These are phyloP conservation scores for Diplodia seriata DNA, from an alignment of 2,329 filamentous ascomycete genomes.

Conservation along the genomic window DNA sequence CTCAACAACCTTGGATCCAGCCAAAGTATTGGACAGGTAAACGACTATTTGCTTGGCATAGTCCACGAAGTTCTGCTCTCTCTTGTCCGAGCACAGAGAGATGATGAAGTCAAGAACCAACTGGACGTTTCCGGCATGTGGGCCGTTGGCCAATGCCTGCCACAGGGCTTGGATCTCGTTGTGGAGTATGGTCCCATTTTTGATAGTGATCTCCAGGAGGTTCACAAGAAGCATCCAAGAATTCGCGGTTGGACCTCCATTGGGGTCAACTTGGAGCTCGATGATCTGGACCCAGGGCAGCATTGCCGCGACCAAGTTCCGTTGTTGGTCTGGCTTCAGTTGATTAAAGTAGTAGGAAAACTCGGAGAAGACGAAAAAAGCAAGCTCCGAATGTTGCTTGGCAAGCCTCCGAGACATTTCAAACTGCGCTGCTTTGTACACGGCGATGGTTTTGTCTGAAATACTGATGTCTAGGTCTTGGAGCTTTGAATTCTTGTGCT, in stretches of 20 bases:
- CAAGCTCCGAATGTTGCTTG: slow-evolving; percentile 85
- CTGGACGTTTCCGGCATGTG: slow-evolving; percentile 91
- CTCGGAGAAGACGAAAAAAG: slow-evolving; percentile 94
- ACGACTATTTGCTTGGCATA: slow-evolving; percentile 98
- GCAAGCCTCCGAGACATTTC: slow-evolving; percentile 92
- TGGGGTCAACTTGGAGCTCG: slow-evolving; percentile 89
- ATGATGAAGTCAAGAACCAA: slow-evolving; percentile 97
- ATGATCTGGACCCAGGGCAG: slow-evolving; percentile 96
- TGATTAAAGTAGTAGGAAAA: slow-evolving; percentile 94
- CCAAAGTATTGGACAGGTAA: slow-evolving; percentile 84
- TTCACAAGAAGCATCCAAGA: slow-evolving; percentile 97
- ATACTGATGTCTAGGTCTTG: slow-evolving; percentile 99
- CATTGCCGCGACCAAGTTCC: slow-evolving; percentile 93
- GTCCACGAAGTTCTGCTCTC: slow-evolving; percentile 97
- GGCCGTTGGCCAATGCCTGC: slow-evolving; percentile 93
- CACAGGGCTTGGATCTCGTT: slow-evolving; percentile 97
- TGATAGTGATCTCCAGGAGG: slow-evolving; percentile 93
- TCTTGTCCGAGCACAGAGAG: slow-evolving; percentile 85
- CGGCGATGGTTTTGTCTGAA: slow-evolving; percentile 96
- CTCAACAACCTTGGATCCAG: slow-evolving; percentile 90
- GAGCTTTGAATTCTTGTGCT: slow-evolving; percentile 85
- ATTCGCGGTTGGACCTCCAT: slow-evolving; percentile 85
- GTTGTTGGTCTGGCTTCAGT: slow-evolving; percentile 79
- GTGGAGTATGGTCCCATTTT: slow-evolving; percentile 83
- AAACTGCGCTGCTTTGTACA: slow-evolving; percentile 97